Base-by-base conservation (phyloP, 2,329 filamentous ascomycete species). In the Cytospora chrysosperma region DNA sequence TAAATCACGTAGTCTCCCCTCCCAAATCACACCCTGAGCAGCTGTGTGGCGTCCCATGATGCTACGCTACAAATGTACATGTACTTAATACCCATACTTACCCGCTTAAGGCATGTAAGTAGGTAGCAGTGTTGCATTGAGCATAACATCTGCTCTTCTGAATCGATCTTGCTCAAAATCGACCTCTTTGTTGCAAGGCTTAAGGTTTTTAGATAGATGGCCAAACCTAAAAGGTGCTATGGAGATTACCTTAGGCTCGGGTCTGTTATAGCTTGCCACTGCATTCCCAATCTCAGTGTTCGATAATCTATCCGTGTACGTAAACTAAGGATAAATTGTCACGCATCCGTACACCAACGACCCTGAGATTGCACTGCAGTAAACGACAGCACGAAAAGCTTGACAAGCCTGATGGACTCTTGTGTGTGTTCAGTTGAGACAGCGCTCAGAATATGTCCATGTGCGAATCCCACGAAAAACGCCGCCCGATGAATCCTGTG, bases 401-500 rank as follows among this genome's bases (percentile, higher is more conserved):
- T n/a, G 7, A 24, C 43, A 47, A 47, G 3, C n/a, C 43, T 47
- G n/a, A 21, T 47, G 32, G n/a, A 47, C n/a, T 47, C n/a, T 47
- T 47, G n/a, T 34, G 32, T 34, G 32, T 34, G 32, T 27, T 34
- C 12, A 37, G 51, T n/a, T 10, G 21, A 21, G 15, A 4, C 28
- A 5, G 34, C 15, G 12, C 26, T 58, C 17, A 9, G n/a, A 55
- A 34, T 15, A 50, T 55, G 51, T 19, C 51, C 37, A 28, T 37
- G 12, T 26, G 5, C 47, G 34, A 34, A 34, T 24, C 37, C 27
- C 19, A 27, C 19, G 19, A 55, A 49, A 55, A 61, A 61, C 51
- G 59, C 59, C 59, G 51, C 59, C 59, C 59, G 54, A 61, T 61
- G 59, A 34, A 27, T 34, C 32, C 12, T 34, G 32, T 13, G 2